Evolutionary conservation across 2,329 filamentous ascomycete species (phyloP), one percentile per base, ranked within the genome.

Genomic region (Talaromyces sp.): DNA sequence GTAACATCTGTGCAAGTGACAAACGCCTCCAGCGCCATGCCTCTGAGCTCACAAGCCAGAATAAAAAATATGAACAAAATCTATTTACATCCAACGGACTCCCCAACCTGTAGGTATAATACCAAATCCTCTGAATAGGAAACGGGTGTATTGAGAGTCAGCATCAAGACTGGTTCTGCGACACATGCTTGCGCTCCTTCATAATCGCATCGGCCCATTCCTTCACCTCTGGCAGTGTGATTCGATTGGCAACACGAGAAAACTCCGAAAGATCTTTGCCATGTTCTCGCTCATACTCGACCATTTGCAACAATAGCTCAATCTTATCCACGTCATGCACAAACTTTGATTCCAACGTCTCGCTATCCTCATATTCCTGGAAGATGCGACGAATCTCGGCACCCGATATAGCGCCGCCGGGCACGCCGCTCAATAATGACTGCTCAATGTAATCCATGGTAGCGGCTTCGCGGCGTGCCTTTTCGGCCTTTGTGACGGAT

Each of bases 241-340:
- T 89, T 71, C 86, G 87, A 56, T 81, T 84, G 9, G 90, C 86
- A 2, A 97, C 95, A 74, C 90, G 89, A 0, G 87, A 86, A 71
- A 99, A 98, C 80, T 99, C 95, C 61, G 90, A 87, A 60, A 99
- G 81, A 76, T 98, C 92, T 45, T 92, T 77, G 68, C 88, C 79
- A 59, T 87, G 83, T 13, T 84, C 80, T 72, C 90, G 89, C 85
- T 99, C 95, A 74, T 99, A 99, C 78, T 99, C 95, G 35, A 96
- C 82, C 91, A 97, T 97, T 82, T 99, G 95, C 73, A 96, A 81
- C 67, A 99, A 80, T 69, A 99, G 82, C 81, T 99, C 95, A 77
- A 99, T 88, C 87, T 98, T 98, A 80, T 99, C 95, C 66, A 99
- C 87, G 76, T 99, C 95, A 76, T 99, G 95, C 50, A 99, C 95